Evolutionary conservation across 306 rosid genomes (phyloP).

Genomic region (Prunus salicina): DNA sequence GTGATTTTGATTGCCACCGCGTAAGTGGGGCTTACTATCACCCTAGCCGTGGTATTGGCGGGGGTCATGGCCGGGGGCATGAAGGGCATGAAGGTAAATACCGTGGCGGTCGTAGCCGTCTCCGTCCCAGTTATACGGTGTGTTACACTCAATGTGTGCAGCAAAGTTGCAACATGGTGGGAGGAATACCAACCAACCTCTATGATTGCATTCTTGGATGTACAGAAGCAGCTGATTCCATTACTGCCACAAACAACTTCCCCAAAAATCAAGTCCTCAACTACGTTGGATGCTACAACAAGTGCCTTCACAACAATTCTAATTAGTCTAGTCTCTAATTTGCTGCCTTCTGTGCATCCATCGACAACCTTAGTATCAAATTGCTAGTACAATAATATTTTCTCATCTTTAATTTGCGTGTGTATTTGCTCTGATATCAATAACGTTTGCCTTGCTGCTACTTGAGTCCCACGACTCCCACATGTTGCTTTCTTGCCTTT

Average conservation of each 20-base stretch:
- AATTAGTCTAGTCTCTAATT: background rate
- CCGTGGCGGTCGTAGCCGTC: background rate
- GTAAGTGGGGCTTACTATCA: background rate
- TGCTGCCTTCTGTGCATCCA: background rate
- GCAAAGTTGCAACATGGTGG: background rate
- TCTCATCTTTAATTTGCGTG: no score
- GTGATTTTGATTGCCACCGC: background rate
- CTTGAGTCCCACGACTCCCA: no score
- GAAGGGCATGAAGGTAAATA: background rate
- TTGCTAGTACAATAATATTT: no score
- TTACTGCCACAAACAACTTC: no score
- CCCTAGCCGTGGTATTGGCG: background rate
- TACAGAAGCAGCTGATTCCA: no score
- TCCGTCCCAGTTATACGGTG: background rate
- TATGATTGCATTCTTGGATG: background rate
- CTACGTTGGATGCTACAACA: background rate
- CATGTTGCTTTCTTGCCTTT: no score
- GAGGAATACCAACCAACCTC: background rate
- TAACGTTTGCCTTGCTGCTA: no score
- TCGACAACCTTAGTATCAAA: no score
- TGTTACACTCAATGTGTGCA: background rate
- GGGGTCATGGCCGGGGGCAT: background rate
- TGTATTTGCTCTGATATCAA: no score
- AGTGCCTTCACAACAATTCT: background rate
- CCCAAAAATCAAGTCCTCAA: background rate